Evolutionary conservation across 2,329 filamentous ascomycete genomes (phyloP), one percentile per base, ranked within the genome.

Genomic region (Alternaria triticina): DNA sequence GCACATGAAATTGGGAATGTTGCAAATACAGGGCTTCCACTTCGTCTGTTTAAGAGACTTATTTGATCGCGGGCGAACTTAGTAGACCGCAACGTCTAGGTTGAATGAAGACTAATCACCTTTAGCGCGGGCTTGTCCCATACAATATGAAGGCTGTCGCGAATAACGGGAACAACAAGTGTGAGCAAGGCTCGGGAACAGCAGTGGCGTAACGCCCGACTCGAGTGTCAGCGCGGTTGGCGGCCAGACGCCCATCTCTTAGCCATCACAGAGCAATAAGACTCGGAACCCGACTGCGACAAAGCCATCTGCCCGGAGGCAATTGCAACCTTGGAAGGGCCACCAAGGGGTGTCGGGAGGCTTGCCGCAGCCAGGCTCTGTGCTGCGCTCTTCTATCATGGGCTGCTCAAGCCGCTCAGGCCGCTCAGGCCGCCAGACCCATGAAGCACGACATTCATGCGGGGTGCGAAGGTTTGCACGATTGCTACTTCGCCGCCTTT

Each of bases 301-400:
- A 56, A 64, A 50, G 56, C 30, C 50, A 55, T 49, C 12, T 43
- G n/a, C 20, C 27, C 30, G 23, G 11, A 30, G 59, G 46, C 54
- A 61, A 58, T 46, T n/a, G 36, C n/a, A 40, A 40, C n/a, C 36
- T 40, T 40, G 23, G 43, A 54, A 54, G 33, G 40, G 50, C n/a
- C 40, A 62, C 50, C 44, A 62, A 59, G 56, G 50, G 50, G 30
- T 52, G 17, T 20, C 30, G 44, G 56, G 33, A 62, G 56, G 60
- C 49, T 59, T 62, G 56, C 44, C 20, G 43, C 30, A 43, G 44
- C 40, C 25, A 28, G 17, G 22, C 56, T 23, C 22, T 36, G 28
- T 28, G n/a, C 23, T 44, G 20, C 43, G 17, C 40, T 17, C n/a
- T 25, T 43, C 47, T 12, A 15, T 12, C 12, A 33, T 51, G 28